Base-by-base conservation (phyloP, 352 stramenopile species). In the Detonula confervacea region DNA sequence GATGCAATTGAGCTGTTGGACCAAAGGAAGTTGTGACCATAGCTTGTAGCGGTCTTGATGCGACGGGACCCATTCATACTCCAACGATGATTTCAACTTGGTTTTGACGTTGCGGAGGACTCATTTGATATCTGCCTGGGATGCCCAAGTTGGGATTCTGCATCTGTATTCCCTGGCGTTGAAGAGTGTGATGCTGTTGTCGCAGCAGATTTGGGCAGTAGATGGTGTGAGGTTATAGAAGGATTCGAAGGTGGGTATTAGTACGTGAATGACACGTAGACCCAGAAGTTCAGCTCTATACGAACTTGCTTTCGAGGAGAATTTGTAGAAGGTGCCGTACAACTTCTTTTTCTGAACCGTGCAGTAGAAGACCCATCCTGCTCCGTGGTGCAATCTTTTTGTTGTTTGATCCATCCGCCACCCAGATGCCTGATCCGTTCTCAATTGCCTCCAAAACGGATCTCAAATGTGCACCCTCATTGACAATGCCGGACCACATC, bases 341-440 rank as follows among this genome's bases (percentile, higher is more conserved):
- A 67, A 25, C 30, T 37, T 16, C 16, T 54, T 49, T 20, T 37
- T 52, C 3, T n/a, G 51, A 3, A 9, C n/a, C 18, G 33, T 54
- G 44, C 59, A 67, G 44, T 54, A 67, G 9, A 67, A 12, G 24
- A 67, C 30, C 59, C 59, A 67, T n/a, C 59, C 59, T 1, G 59
- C 59, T 18, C 59, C 30, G 16, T 33, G 59, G 59, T 24, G 59
- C 30, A 16, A 67, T 18, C 16, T 67, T 12, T 11, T 55, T 51
- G 30, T 54, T 67, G 35, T 67, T 54, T 6, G 59, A 67, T 18
- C 59, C 56, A 51, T 65, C 56, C 3, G 56, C 16, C 9, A 65
- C 56, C 56, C 16, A 20, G 16, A 49, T 47, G 18, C 9, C 29
- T 46, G 56, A 46, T 1, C 29, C 29, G 39, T 65, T 47, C n/a